These are phyloP conservation scores for Xylaria digitata DNA, from an alignment of 2,329 filamentous ascomycete genomes.

Conservation along the genomic window DNA sequence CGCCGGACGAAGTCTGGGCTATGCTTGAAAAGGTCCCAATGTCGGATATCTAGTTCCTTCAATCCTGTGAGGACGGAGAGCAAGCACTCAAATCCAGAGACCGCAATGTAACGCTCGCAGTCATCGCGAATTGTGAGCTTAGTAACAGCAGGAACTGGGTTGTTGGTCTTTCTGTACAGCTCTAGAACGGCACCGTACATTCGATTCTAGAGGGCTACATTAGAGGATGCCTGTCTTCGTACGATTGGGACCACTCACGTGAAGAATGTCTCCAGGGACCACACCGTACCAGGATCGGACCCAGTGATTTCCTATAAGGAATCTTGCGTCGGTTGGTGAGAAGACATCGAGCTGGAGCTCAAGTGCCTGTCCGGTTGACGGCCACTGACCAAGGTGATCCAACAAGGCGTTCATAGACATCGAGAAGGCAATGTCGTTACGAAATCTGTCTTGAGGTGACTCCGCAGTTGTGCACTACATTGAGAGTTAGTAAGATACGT, in stretches of 20 bases:
- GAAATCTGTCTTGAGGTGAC: slow-evolving; percentile 12
- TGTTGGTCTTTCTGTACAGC: not conserved
- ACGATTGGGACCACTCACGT: slow-evolving; percentile 13
- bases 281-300: slow-evolving; percentile 5
- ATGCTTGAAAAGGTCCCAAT: slow-evolving; percentile 28
- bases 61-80: slow-evolving; percentile 13
- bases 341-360: slow-evolving; percentile 22
- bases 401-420: slow-evolving; percentile 18
- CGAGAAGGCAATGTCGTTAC: slow-evolving; percentile 29
- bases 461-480: slow-evolving; percentile 21
- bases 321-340: slow-evolving; percentile 20
- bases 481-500: slow-evolving; percentile 1
- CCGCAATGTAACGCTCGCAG: slow-evolving; percentile 26
- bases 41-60: slow-evolving; percentile 22
- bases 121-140: slow-evolving; percentile 24
- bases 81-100: slow-evolving; percentile 3
- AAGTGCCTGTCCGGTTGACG: slow-evolving; percentile 19
- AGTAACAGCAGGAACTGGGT: slow-evolving; percentile 18
- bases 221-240: not conserved
- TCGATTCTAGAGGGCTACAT: slow-evolving; percentile 16
- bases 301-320: slow-evolving; percentile 6
- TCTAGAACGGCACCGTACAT: slow-evolving; percentile 19
- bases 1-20: slow-evolving; percentile 2
- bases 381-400: slow-evolving; percentile 24
- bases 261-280: slow-evolving; percentile 23